Evolutionary conservation across 2,329 filamentous ascomycete species (phyloP), one percentile per base, ranked within the genome.

Genomic region (Aspergillus sp.): DNA sequence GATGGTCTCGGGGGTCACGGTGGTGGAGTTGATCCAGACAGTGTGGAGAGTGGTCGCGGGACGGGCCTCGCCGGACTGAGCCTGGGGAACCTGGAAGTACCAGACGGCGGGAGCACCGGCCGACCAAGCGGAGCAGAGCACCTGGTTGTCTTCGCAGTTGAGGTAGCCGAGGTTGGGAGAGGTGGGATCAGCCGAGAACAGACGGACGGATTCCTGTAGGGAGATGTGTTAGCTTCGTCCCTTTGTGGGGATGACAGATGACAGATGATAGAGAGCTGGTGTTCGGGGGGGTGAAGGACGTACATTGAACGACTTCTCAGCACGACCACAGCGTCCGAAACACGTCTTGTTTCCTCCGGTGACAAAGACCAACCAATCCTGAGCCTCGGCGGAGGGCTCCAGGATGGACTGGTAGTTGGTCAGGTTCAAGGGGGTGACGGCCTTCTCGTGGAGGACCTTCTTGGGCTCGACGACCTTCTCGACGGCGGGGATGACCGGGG

Each of bases 341-440:
- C 84, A 87, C 35, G 82, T 84, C 68, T 79, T 80, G 73, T 87
- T 86, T 42, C 82, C 83, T 54, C 84, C 84, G 4, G 82, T 85
- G 42, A 84, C 68, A 65, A 77, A 85, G 48, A 87, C 67, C 58
- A 84, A 71, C 82, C 82, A 86, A 76, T 81, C 63, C 76, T 80
- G 42, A 67, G 72, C 54, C 71, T 67, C 52, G 2, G 63, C 58
- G 22, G 68, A 63, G 16, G 74, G 72, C 35, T 67, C 74, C 33
- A 87, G 65, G 46, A 81, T 67, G 45, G 76, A 67, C 62, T 81
- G 73, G 78, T 81, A 84, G 74, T 85, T 86, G 55, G 76, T 73
- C 56, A 81, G 62, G 41, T 76, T 83, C 53, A 86, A 65, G 11
- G 70, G 67, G 51, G 79, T 74, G 59, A 86, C 81, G 44, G 75